Evolutionary conservation across 192 early-diverging fungal species (phyloP).

Genomic region (Linnemannia schmuckeri): DNA sequence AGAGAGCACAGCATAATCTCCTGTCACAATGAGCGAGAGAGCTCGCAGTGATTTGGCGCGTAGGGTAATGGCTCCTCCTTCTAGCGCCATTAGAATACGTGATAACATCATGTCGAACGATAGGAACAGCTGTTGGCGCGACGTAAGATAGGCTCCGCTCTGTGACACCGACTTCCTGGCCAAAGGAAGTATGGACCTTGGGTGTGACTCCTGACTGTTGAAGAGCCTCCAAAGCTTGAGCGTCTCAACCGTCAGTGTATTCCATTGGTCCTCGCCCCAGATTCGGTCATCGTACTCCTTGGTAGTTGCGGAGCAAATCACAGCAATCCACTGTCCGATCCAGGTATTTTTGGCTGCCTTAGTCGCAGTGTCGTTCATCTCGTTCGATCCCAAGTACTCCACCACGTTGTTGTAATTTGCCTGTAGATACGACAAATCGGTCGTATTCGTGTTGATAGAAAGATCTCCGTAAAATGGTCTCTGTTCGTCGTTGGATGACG

Average conservation of each 20-base stretch:
- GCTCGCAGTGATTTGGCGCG: conserved; percentile 84
- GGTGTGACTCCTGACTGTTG: conserved; percentile 12
- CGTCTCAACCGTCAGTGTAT: background rate
- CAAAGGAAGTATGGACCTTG: background rate
- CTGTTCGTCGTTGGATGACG: conserved; percentile 12
- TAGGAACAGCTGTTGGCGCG: conserved; percentile 70
- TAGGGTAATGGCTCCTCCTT: conserved; percentile 75
- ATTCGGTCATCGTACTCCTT: background rate
- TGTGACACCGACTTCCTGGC: conserved; percentile 21
- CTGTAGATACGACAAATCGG: conserved; percentile 30
- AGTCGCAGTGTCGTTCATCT: conserved; percentile 17
- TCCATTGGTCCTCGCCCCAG: conserved; percentile 35
- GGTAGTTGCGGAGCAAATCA: conserved; percentile 1
- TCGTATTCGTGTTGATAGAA: conserved; percentile 14
- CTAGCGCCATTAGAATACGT: conserved; percentile 73
- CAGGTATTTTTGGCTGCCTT: conserved; percentile 36
- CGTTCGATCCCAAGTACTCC: conserved; percentile 23
- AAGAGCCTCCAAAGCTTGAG: conserved; percentile 2
- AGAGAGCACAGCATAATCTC: conserved; percentile 73
- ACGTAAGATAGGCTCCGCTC: conserved; percentile 54
- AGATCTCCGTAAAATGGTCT: conserved; percentile 29
- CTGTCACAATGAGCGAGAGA: conserved; percentile 79
- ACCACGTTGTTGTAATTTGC: conserved; percentile 24
- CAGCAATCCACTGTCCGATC: conserved; percentile 34
- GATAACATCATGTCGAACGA: conserved; percentile 80